Conservation (phyloP, 2,329 filamentous ascomycete species). For the Colletotrichum magnum region DNA sequence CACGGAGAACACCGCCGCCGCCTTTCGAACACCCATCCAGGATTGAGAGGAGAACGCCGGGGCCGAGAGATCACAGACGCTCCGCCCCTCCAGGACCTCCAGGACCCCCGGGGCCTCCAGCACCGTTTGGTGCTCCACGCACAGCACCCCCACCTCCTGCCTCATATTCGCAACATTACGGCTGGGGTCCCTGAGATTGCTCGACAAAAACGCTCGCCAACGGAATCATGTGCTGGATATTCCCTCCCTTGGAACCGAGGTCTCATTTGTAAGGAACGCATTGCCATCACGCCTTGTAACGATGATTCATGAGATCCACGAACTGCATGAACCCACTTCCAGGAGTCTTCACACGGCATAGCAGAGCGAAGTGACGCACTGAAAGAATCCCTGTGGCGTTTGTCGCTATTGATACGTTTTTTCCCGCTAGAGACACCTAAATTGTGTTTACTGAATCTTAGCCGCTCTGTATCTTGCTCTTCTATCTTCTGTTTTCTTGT, state of each 20-base stretch:
- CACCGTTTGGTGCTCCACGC: constrained; percentile 19
- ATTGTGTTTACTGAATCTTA: constrained; percentile 11
- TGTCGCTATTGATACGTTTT: constrained; percentile 1
- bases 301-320: constrained; percentile 36
- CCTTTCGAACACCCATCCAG: constrained; percentile 34
- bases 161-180: constrained; percentile 20
- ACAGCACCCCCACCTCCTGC: constrained; percentile 24
- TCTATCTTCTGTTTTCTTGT: constrained; percentile 3
- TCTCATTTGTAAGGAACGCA: constrained; percentile 12
- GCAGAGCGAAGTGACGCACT: constrained; percentile 23
- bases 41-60: constrained; percentile 57
- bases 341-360: constrained; percentile 26
- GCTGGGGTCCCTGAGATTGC: constrained; percentile 15
- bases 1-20: constrained; percentile 55
- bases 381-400: not conserved
- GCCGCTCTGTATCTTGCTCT: constrained; percentile 18
- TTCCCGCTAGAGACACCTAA: constrained; percentile 4
- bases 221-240: not conserved
- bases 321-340: constrained; percentile 30
- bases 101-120: constrained; percentile 32
- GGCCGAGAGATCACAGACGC: constrained; percentile 42
- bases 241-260: constrained; percentile 3
- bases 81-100: constrained; percentile 33
- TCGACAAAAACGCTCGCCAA: not conserved
- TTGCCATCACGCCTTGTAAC: constrained; percentile 10